A percentile compares a stretch with the other conserved stretches of the same genome.
Evolutionary conservation across 805 yeast genomes (phyloP).

Genomic region (Trichomonascus vanleenenianus): DNA sequence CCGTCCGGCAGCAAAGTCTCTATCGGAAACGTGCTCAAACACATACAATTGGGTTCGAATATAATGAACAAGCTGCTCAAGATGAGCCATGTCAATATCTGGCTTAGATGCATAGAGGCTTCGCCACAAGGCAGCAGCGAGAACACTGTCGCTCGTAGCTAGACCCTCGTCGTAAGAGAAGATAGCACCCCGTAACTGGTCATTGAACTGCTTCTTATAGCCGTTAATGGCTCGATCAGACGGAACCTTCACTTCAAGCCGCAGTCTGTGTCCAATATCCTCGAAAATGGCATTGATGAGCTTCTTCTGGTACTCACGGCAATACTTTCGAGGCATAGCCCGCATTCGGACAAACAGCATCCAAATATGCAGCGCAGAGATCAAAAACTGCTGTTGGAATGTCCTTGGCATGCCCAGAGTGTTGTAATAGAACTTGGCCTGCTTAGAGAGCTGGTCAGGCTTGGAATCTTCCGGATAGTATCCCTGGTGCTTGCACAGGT

Average conservation of each 20-base stretch:
- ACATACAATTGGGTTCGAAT: conserved; percentile 86
- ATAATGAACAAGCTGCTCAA: conserved; percentile 86
- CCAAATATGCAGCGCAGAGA: conserved; percentile 89
- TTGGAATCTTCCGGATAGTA: background rate
- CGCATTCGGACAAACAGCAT: conserved; percentile 91
- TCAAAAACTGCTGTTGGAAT: conserved; percentile 94
- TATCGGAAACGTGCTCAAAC: conserved; percentile 73
- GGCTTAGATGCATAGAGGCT: conserved; percentile 82
- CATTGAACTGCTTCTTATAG: conserved; percentile 81
- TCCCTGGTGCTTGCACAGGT: conserved; percentile 77
- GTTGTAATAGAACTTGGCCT: conserved; percentile 80
- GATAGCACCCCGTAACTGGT: conserved; percentile 83
- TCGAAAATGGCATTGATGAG: conserved; percentile 80
- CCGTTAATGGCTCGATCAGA: conserved; percentile 77
- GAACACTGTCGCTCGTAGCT: conserved; percentile 45
- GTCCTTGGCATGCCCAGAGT: conserved; percentile 76
- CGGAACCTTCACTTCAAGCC: conserved; percentile 76
- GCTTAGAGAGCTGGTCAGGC: conserved; percentile 33
- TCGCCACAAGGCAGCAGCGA: conserved; percentile 47
- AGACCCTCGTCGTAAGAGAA: conserved; percentile 92
- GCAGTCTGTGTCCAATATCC: conserved; percentile 80
- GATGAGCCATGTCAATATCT: conserved; percentile 69
- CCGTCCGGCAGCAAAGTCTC: conserved; percentile 89
- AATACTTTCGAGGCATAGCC: conserved; percentile 86
- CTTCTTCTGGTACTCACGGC: conserved; percentile 85